Evolutionary conservation across 2,329 filamentous ascomycete species (phyloP), one percentile per base, ranked within the genome.

Genomic region (Monosporascus cannonballus): DNA sequence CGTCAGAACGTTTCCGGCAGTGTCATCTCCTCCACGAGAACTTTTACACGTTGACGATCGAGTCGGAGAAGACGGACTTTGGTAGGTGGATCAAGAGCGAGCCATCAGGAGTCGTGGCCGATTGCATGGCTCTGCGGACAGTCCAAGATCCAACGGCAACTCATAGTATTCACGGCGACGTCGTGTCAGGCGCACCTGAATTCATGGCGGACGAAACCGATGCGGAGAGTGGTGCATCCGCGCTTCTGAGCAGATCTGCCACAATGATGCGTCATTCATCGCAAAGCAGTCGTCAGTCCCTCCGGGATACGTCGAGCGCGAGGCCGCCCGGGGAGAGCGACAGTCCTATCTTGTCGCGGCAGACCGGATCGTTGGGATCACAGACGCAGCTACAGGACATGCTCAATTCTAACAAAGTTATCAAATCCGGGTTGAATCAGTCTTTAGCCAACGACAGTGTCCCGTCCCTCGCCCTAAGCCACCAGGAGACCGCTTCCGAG

Each of bases 21-120:
- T 80, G 82, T 37, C 90, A 94, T 69, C 70, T 90, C 6, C 71
- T 94, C 17, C 89, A 94, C 65, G 86, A 89, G n/a, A 92, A 92
- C 67, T 93, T 94, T 68, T 92, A 89, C 65, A 86, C 79, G 38
- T 77, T 89, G 45, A 93, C 89, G 0, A 79, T 89, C 47, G 89
- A 94, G 56, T 87, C 89, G 2, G 89, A 94, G 67, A 81, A 91
- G 64, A 85, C 78, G 1, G 89, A 94, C 62, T 79, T 83, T 55
- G 85, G 86, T 42, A 83, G 89, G 49, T 94, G 87, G 86, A 81
- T 90, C 62, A 90, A 88, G 60, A 87, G 85, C 60, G 88, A 92
- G 58, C 84, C 89, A 7, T 83, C 88, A 1, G 89, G 93, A 66
- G 84, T 94, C 2, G 86, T 92, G 1, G 86, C 87, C 2, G 85